phyloP scores from a whole-genome alignment of 768 basidiomycete genomes.

The Amanita thiersii region DNA sequence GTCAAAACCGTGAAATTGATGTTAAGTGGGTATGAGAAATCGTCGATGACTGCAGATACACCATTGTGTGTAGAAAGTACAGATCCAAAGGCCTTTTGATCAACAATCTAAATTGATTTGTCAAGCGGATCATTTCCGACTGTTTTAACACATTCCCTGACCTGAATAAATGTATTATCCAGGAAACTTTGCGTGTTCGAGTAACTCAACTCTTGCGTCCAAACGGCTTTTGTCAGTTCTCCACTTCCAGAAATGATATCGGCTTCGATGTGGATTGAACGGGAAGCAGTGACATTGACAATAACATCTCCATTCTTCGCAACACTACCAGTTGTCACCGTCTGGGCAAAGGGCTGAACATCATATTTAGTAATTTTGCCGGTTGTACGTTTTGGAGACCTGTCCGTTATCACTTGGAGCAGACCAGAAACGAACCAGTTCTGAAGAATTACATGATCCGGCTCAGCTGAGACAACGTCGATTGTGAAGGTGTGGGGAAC shows the following conservation, averaged over 20 bases:
- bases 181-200: conserved; percentile 57
- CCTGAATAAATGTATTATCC: conserved; percentile 35
- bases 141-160: conserved; percentile 8
- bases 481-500: conserved; percentile 60
- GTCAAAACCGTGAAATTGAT: conserved; percentile 34
- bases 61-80: conserved; percentile 33
- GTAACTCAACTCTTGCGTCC: conserved; percentile 53
- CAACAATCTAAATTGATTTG: conserved; percentile 25
- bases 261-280: conserved; percentile 51
- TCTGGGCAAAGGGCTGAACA: conserved; percentile 47
- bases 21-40: conserved; percentile 36
- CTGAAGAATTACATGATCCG: conserved; percentile 52
- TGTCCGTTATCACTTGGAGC: conserved; percentile 61
- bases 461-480: conserved; percentile 65
- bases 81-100: conserved; percentile 30
- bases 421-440: conserved; percentile 77
- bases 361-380: conserved; percentile 57
- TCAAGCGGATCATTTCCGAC: not conserved
- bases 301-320: conserved; percentile 40
- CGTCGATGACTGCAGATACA: conserved; percentile 28
- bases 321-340: conserved; percentile 37
- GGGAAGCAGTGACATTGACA: conserved; percentile 54
- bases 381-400: conserved; percentile 53
- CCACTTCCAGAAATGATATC: conserved; percentile 59
- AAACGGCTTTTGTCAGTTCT: conserved; percentile 42